Evolutionary conservation across 345 rosid genomes (phyloP), one percentile per base, ranked within the genome.

Genomic region (Ceriops tagal): DNA sequence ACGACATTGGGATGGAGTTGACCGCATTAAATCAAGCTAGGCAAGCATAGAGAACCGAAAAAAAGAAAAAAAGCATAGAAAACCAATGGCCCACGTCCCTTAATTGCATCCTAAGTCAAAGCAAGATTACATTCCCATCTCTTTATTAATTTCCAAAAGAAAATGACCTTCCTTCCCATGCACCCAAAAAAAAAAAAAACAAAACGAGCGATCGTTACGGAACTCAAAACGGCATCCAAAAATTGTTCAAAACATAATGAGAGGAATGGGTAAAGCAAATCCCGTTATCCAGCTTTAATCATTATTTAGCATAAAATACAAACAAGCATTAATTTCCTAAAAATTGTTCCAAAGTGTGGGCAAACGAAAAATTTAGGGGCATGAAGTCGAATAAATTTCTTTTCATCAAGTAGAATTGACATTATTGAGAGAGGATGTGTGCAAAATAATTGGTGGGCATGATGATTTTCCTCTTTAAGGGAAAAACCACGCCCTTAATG

Each of bases 1-100:
- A 31, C 28, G 30, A 15, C 35, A 21, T 27, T 15, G 24, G 37
- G 69, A 13, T 73, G 78, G 79, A 39, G 81, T 82, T 77, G 85
- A 79, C 81, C 64, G 55, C 26, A 30, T 64, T 66, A 10, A 28
- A 49, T 6, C 24, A 51, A 18, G 30, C 21, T 30, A 65, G 19
- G 67, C 35, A 51, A 5, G 11, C 51, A n/a, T 20, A 32, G 16
- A 26, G 5, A 4, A 4, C 34, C 34, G 34, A 28, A 28, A 31
- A 31, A 31, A 31, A 31, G n/a, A 31, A 5, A 31, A 5, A 31
- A 51, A 5, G 11, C 51, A 26, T 20, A 26, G 16, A 26, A 39
- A 15, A 18, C n/a, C 8, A 64, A 46, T 6, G 62, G 37, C 67
- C 69, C 68, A 53, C 62, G 19, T 24, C 11, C 2, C 47, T 21